Evolutionary conservation across 2,329 filamentous ascomycete species (phyloP).

Genomic region (Monosporascus sp.): DNA sequence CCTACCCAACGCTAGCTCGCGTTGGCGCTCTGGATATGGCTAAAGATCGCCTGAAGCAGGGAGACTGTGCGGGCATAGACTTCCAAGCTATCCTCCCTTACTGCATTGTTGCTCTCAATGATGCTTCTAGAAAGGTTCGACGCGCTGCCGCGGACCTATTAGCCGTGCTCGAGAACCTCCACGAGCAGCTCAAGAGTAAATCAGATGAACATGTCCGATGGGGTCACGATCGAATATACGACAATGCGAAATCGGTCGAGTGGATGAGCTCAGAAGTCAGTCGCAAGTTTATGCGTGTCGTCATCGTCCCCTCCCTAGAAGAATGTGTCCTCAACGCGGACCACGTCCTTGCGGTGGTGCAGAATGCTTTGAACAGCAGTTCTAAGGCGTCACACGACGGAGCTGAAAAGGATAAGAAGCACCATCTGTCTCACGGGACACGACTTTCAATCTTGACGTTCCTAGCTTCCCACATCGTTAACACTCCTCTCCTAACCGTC

Average conservation of each 20-base stretch:
- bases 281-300: constrained; percentile 56
- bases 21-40: constrained; percentile 63
- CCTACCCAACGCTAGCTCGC: constrained; percentile 64
- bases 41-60: constrained; percentile 49
- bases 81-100: constrained; percentile 83
- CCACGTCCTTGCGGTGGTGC: constrained; percentile 62
- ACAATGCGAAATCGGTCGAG: constrained; percentile 44
- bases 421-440: constrained; percentile 52
- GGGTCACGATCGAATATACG: constrained; percentile 63
- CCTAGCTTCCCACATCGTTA: constrained; percentile 65
- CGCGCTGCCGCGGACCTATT: constrained; percentile 67
- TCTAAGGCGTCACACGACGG: constrained; percentile 18
- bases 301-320: constrained; percentile 72
- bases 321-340: constrained; percentile 78
- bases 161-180: constrained; percentile 47
- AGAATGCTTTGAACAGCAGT: constrained; percentile 52
- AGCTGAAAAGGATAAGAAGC: constrained; percentile 43
- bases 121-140: constrained; percentile 71
- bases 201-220: constrained; percentile 45
- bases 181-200: constrained; percentile 31
- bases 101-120: constrained; percentile 66
- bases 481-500: constrained; percentile 62
- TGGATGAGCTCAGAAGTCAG: constrained; percentile 55
- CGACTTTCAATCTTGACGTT: constrained; percentile 65
- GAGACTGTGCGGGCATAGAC: constrained; percentile 50